Evolutionary conservation across 495 filamentous ascomycete genomes (phyloP).

Genomic region (Aspergillus cavernicola): DNA sequence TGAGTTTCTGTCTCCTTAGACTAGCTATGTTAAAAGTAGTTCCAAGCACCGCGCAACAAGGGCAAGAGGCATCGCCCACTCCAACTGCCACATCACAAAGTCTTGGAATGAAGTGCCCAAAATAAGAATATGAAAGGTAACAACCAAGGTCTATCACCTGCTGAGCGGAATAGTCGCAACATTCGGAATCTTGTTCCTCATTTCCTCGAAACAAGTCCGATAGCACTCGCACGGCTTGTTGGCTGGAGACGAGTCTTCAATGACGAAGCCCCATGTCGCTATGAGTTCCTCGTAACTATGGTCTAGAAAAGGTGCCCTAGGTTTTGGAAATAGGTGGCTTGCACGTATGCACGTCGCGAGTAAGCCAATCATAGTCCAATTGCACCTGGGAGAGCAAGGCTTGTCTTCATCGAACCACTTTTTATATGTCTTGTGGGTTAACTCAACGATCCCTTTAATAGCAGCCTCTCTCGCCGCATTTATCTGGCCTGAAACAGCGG

Average conservation of each 20-base stretch:
- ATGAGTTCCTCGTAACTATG: neutral
- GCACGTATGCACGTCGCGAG: neutral
- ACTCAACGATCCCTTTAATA: neutral
- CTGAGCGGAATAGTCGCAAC: too few species aligned
- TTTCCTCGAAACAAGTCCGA: neutral
- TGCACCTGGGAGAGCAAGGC: neutral
- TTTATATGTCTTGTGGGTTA: too few species aligned
- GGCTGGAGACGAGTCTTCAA: neutral
- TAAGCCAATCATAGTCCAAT: neutral
- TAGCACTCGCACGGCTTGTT: neutral
- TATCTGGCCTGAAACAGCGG: neutral
- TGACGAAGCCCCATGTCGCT: neutral
- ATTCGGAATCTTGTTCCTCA: neutral
- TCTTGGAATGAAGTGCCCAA: too few species aligned
- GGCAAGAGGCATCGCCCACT: too few species aligned
- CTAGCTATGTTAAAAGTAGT: too few species aligned
- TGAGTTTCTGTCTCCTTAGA: too few species aligned
- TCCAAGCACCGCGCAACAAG: too few species aligned
- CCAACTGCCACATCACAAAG: too few species aligned
- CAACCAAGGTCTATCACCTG: too few species aligned
- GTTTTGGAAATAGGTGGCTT: neutral
- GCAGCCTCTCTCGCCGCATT: neutral
- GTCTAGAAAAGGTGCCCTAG: neutral
- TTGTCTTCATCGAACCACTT: neutral
- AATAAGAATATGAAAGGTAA: too few species aligned